These are phyloP conservation scores for Ichthyophonus hoferi DNA, from an alignment of 208 protist genomes.

Conservation along the genomic window DNA sequence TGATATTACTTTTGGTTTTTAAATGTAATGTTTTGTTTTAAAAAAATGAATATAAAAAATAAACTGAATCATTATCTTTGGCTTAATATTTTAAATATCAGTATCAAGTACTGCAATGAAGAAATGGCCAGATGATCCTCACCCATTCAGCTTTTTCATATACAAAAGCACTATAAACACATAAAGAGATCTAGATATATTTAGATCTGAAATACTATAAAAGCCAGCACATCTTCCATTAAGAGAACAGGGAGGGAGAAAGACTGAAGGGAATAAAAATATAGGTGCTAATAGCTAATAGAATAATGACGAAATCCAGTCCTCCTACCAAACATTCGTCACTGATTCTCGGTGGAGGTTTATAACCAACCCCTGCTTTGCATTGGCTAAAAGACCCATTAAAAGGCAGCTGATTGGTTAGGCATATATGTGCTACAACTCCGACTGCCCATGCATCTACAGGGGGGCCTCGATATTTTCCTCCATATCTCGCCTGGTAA, in stretches of 20 bases:
- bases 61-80: too few relatives aligned
- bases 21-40: too few relatives aligned
- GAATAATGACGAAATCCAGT: too few relatives aligned
- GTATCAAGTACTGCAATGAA: too few relatives aligned
- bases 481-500: background rate
- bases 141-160: too few relatives aligned
- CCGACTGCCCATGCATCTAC: constrained; percentile 24
- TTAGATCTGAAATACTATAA: too few relatives aligned
- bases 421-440: background rate
- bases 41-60: too few relatives aligned
- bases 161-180: background rate
- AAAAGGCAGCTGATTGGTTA: constrained; percentile 9
- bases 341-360: background rate
- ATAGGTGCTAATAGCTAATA: background rate
- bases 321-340: background rate
- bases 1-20: too few relatives aligned
- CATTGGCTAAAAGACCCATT: background rate
- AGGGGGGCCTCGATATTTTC: background rate
- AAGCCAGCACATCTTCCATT: background rate
- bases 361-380: constrained; percentile 12
- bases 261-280: background rate
- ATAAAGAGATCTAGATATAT: background rate
- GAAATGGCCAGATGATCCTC: too few relatives aligned
- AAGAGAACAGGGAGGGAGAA: background rate
- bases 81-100: too few relatives aligned